Conservation (phyloP, 78 protist species). For the slime mould (Dictyostelium discoideum) region DNA sequence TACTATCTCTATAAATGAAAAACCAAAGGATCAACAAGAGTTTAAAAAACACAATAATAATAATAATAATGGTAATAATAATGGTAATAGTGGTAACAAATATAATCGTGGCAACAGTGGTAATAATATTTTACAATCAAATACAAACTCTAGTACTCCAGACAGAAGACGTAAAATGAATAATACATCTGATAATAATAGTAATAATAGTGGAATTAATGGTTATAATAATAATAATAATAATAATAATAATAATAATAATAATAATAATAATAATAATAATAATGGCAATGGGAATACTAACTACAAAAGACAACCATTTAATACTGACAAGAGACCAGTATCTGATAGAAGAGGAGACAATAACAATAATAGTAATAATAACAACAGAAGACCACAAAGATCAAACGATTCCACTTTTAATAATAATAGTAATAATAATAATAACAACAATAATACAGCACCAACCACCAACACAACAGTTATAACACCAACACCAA, state of each 20-base stretch:
- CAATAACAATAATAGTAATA: neutral
- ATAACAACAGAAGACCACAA: neutral
- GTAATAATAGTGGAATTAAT: neutral
- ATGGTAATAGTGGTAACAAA: neutral
- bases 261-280: too few species aligned
- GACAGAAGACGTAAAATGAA: conserved; percentile 22
- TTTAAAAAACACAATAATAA: neutral
- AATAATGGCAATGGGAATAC: neutral
- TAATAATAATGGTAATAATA: too few species aligned
- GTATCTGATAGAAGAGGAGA: neutral
- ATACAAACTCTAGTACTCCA: neutral
- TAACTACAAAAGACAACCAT: conserved; percentile 2
- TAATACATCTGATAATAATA: neutral
- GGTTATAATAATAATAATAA: neutral
- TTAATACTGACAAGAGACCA: neutral
- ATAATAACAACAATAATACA: neutral
- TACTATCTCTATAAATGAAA: neutral
- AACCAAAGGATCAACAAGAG: conserved; percentile 1
- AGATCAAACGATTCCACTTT: neutral
- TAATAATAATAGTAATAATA: neutral
- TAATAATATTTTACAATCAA: neutral
- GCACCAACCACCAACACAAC: neutral
- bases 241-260: neutral
- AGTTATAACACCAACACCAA: neutral
- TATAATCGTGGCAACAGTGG: neutral